phyloP scores from a whole-genome alignment of 164 flowering plant species.

The Hamamelis virginiana region DNA sequence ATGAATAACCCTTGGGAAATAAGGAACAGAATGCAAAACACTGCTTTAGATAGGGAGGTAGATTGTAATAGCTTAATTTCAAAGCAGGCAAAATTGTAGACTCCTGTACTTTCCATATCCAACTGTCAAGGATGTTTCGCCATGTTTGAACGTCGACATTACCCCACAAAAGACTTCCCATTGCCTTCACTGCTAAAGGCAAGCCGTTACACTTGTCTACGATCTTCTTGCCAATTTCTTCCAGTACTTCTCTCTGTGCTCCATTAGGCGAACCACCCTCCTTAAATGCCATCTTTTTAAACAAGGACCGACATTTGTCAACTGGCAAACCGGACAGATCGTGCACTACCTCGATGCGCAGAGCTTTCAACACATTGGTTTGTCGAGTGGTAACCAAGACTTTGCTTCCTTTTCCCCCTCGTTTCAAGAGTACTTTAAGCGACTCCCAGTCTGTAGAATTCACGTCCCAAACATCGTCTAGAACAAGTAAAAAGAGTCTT shows the following conservation, averaged over 20 bases:
- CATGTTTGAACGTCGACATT: slow-evolving; percentile 13
- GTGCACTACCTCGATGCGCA: not conserved
- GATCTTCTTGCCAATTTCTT: slow-evolving; percentile 12
- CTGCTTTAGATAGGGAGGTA: slow-evolving; percentile 21
- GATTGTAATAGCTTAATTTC: slow-evolving; percentile 20
- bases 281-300: slow-evolving; percentile 10
- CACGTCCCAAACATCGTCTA: slow-evolving; percentile 26
- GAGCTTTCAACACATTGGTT: not conserved
- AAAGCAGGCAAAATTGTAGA: slow-evolving; percentile 16
- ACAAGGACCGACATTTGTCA: slow-evolving; percentile 14
- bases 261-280: not conserved
- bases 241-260: not conserved
- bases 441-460: not conserved
- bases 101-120: slow-evolving; percentile 10
- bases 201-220: slow-evolving; percentile 11
- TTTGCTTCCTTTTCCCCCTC: slow-evolving; percentile 6
- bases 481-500: slow-evolving; percentile 12
- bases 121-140: not conserved
- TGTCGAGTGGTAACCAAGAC: slow-evolving; percentile 14
- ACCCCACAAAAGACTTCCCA: slow-evolving; percentile 14
- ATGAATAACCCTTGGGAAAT: slow-evolving; percentile 17
- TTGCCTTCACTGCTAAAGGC: slow-evolving; percentile 13
- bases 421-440: not conserved
- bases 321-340: slow-evolving; percentile 10
- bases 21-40: slow-evolving; percentile 32